A percentile compares a stretch with the other conserved stretches of the same genome.
These are phyloP conservation scores for Tricholoma sp. DNA, from an alignment of 768 basidiomycete genomes.

Conservation along the genomic window DNA sequence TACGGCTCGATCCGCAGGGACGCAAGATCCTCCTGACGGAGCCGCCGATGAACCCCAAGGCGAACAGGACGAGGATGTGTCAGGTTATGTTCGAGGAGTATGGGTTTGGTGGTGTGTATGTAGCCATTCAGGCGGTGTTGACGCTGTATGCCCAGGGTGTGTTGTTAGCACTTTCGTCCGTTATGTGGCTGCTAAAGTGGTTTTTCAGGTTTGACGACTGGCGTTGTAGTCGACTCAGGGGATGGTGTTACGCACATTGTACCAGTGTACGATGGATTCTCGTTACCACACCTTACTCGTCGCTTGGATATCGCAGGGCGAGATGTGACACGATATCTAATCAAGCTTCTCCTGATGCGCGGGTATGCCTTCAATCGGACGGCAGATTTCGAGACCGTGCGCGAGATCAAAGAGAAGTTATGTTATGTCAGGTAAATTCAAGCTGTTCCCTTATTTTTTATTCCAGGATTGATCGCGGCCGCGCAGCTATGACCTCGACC, in stretches of 20 bases:
- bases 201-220: slow-evolving; percentile 86
- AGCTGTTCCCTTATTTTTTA: not conserved
- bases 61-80: slow-evolving; percentile 88
- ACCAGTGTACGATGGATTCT: slow-evolving; percentile 95
- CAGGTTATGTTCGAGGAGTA: slow-evolving; percentile 99
- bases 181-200: not conserved
- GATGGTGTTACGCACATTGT: slow-evolving; percentile 99
- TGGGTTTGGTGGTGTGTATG: slow-evolving; percentile 92
- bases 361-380: slow-evolving; percentile 99
- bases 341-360: slow-evolving; percentile 99
- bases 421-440: slow-evolving; percentile 86
- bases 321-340: slow-evolving; percentile 97
- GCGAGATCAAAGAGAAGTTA: slow-evolving; percentile 98
- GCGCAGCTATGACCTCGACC: slow-evolving; percentile 88
- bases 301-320: slow-evolving; percentile 97
- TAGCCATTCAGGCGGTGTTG: slow-evolving; percentile 97
- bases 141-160: slow-evolving; percentile 97
- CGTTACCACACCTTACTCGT: slow-evolving; percentile 90
- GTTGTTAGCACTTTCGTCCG: slow-evolving; percentile 17
- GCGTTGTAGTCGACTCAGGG: slow-evolving; percentile 98
- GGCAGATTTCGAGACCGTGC: slow-evolving; percentile 98
- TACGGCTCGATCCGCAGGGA: slow-evolving; percentile 81
- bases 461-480: not conserved
- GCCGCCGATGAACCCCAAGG: slow-evolving; percentile 98
- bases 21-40: slow-evolving; percentile 92